Evolutionary conservation across 768 basidiomycete species (phyloP), one percentile per base, ranked within the genome.

Genomic region (Lentinula raphanica): DNA sequence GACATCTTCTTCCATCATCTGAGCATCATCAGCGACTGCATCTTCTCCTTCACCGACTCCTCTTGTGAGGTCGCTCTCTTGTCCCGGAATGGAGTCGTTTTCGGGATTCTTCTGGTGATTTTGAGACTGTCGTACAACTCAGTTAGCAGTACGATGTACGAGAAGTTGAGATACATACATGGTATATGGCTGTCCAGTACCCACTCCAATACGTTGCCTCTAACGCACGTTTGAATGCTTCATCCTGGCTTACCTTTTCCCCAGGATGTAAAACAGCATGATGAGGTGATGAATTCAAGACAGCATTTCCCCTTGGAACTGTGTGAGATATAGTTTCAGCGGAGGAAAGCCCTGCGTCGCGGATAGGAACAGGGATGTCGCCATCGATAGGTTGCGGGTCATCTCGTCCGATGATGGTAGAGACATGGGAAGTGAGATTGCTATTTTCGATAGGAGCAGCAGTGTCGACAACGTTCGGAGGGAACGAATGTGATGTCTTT

Each of bases 101-200:
- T 21, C n/a, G 32, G 19, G 11, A 6, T 12, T 9, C 23, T 44
- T 44, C 19, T 44, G 19, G 2, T 44, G 42, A 21, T 44, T 44
- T 21, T 44, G 42, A 23, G 19, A 25, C 42, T 44, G 21, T 15
- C 38, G n/a, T 13, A 5, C 13, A 23, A 2, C n/a, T n/a, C n/a
- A n/a, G n/a, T 9, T 4, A 19, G 19, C 11, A 23, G 12, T 0
- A 36, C 46, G 8, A 5, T 31, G n/a, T n/a, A 48, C 17, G 5
- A 1, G 4, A 27, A 21, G 13, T 12, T 19, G 19, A 48, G 17
- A 38, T 19, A 76, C 83, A 49, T 64, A 89, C 90, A 67, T 92
- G 86, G 66, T 92, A 92, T 48, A 91, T 79, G 1, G 90, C 90
- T 2, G 89, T 90, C 90, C 90, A 93, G 68, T 92, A 93, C 19